These are phyloP conservation scores for Ilex paraguariensis DNA, from an alignment of 305 asterid genomes.

Conservation along the genomic window DNA sequence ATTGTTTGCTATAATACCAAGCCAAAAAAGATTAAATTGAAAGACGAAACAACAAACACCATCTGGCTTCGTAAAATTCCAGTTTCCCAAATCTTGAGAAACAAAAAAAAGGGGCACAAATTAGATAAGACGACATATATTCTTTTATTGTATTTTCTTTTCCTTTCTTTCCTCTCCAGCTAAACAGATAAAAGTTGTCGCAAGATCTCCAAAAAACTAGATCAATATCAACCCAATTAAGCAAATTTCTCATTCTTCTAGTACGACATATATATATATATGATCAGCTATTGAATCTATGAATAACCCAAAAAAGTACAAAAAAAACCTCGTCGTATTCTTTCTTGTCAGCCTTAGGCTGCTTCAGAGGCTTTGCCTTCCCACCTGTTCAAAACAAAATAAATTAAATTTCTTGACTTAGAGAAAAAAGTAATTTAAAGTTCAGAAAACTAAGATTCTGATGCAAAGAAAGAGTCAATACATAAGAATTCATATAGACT, in stretches of 20 bases:
- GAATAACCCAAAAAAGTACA: not conserved
- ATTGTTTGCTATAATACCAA: no score
- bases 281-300: no score
- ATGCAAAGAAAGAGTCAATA: not conserved
- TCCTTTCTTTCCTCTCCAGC: no score
- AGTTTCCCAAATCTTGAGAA: no score
- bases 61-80: no score
- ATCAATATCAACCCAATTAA: not conserved
- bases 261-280: no score
- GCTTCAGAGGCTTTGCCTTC: slow-evolving; percentile 97
- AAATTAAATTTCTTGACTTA: slow-evolving; percentile 5
- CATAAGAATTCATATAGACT: not conserved
- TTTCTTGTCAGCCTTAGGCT: slow-evolving; percentile 70
- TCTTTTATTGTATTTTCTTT: no score
- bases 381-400: slow-evolving; percentile 53
- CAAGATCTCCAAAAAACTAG: not conserved
- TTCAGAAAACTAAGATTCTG: not conserved
- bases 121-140: no score
- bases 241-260: no score
- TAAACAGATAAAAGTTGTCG: not conserved
- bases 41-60: no score
- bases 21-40: no score
- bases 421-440: not conserved
- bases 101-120: no score
- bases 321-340: slow-evolving; percentile 65